phyloP scores from a whole-genome alignment of 1,284 basidiomycete genomes.

The Cryptococcus sp. region DNA sequence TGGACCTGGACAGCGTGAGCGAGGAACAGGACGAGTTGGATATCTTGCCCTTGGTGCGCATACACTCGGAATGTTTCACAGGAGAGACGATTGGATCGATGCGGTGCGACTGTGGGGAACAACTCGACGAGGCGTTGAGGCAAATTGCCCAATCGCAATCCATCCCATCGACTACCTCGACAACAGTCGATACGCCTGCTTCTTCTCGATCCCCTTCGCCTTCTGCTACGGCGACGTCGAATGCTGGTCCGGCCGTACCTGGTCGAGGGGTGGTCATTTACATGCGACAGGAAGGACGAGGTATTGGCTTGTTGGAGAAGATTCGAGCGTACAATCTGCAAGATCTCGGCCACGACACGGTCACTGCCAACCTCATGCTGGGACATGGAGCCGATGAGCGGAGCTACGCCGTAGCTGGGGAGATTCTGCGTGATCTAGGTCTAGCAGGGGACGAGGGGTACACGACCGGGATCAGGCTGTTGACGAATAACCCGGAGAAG shows the following conservation, averaged over 20 bases:
- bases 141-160: conserved; percentile 70
- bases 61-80: conserved; percentile 98
- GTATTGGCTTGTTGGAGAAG: conserved; percentile 93
- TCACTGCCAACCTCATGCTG: conserved; percentile 91
- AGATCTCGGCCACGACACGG: conserved; percentile 96
- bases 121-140: conserved; percentile 92
- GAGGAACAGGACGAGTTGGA: conserved; percentile 19
- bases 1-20: background rate
- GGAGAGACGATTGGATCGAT: conserved; percentile 98
- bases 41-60: conserved; percentile 74
- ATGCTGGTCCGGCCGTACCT: conserved; percentile 43
- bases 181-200: conserved; percentile 18
- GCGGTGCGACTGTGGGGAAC: conserved; percentile 98
- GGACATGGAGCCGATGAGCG: conserved; percentile 93
- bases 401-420: conserved; percentile 84
- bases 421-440: conserved; percentile 82
- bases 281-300: conserved; percentile 96
- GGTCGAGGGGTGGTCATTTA: conserved; percentile 94
- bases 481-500: conserved; percentile 99
- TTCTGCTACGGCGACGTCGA: conserved; percentile 6
- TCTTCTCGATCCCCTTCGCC: conserved; percentile 33
- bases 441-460: conserved; percentile 55
- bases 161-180: conserved; percentile 5
- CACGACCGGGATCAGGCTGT: conserved; percentile 65
- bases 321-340: conserved; percentile 97